phyloP scores from a whole-genome alignment of 805 yeast genomes.

The Candida tammaniensis region DNA sequence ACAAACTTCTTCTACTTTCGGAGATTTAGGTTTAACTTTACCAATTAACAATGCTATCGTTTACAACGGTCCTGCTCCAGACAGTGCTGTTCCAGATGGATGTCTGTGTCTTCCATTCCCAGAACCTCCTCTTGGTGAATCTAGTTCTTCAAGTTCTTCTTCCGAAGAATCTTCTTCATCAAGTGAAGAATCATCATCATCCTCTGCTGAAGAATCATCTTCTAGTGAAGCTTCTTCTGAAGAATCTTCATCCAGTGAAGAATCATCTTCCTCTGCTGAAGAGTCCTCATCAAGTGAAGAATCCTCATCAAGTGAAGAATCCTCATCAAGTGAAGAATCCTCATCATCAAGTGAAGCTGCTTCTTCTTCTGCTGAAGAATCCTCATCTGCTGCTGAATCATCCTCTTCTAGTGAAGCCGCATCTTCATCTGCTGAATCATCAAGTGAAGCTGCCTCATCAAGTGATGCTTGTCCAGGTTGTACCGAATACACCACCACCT shows the following conservation, averaged over 20 bases:
- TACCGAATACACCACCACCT: constrained; percentile 13
- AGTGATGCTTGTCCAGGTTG: constrained; percentile 13
- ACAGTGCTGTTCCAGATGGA: too few species aligned
- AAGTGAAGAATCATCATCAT: constrained; percentile 1
- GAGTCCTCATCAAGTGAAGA: constrained; percentile 3
- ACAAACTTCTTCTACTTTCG: constrained; percentile 6
- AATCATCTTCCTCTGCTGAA: constrained; percentile 6
- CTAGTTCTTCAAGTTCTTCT: too few species aligned
- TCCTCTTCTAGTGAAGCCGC: constrained; percentile 1
- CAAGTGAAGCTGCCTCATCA: constrained; percentile 1
- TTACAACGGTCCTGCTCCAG: constrained; percentile 13
- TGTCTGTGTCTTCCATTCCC: too few species aligned
- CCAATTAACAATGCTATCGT: constrained; percentile 13
- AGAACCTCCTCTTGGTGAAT: too few species aligned
- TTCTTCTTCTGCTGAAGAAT: background rate
- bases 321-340: constrained; percentile 5
- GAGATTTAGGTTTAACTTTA: constrained; percentile 13
- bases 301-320: constrained; percentile 4
- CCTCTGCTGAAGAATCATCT: background rate
- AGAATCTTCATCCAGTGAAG: constrained; percentile 1
- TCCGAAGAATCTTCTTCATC: constrained; percentile 1
- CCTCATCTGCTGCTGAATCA: too few species aligned
- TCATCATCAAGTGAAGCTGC: background rate
- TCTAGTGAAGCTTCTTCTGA: constrained; percentile 1
- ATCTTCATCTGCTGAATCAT: constrained; percentile 2